phyloP scores from a whole-genome alignment of 2,329 filamentous ascomycete species.

The Penicillium sclerotiorum region DNA sequence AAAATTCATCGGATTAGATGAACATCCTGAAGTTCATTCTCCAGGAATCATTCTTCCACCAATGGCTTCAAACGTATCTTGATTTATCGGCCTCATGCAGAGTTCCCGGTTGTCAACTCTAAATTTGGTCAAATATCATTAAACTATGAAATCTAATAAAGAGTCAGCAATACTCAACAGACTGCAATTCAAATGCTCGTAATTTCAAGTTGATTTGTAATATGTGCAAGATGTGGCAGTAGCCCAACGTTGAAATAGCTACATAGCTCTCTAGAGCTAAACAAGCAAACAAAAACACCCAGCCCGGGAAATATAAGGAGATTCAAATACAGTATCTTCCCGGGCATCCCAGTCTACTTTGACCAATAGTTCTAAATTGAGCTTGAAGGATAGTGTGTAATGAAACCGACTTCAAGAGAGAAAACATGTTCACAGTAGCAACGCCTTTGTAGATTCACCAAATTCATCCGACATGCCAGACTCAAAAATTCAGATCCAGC shows the following conservation, averaged over 20 bases:
- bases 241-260: constrained; percentile 16
- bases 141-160: too few species aligned
- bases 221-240: constrained; percentile 30
- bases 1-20: constrained; percentile 19
- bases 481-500: constrained; percentile 8
- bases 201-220: too few species aligned
- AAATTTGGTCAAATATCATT: too few species aligned
- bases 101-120: too few species aligned
- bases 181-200: too few species aligned
- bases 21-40: constrained; percentile 7
- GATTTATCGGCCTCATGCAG: too few species aligned
- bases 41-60: too few species aligned
- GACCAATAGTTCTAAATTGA: constrained; percentile 17
- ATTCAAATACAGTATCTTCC: constrained; percentile 20
- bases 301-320: constrained; percentile 15
- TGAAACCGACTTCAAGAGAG: neutral
- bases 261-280: too few species aligned
- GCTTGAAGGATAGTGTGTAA: constrained; percentile 9
- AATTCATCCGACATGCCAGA: constrained; percentile 20
- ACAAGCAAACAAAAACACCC: constrained; percentile 13
- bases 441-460: constrained; percentile 21
- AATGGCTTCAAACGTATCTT: too few species aligned
- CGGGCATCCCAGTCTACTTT: constrained; percentile 23
- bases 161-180: too few species aligned
- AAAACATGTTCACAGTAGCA: constrained; percentile 13